These are phyloP conservation scores for Boletales sp. DNA, from an alignment of 768 basidiomycete genomes.

Conservation along the genomic window DNA sequence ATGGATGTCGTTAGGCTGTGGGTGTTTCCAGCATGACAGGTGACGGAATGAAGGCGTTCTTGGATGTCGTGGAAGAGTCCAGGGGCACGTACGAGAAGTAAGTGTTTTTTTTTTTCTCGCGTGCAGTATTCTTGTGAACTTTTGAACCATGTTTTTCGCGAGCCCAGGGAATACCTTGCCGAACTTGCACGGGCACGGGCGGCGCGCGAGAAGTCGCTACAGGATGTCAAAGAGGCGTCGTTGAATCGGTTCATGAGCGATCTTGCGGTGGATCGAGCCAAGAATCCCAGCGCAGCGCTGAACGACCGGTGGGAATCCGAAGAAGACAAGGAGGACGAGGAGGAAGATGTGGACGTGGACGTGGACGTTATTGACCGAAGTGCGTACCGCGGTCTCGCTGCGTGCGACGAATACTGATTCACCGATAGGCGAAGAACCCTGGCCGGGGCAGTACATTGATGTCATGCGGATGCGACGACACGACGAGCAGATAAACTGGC, in stretches of 20 bases:
- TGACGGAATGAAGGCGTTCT: conserved; percentile 88
- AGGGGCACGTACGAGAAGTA: conserved; percentile 87
- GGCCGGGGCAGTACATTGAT: conserved; percentile 75
- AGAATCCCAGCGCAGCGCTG: conserved; percentile 53
- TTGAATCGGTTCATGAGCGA: conserved; percentile 77
- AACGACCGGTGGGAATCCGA: conserved; percentile 63
- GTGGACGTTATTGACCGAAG: conserved; percentile 68
- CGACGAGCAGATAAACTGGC: conserved; percentile 65
- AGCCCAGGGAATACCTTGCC: conserved; percentile 80
- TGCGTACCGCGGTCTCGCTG: conserved; percentile 35
- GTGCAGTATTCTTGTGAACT: neutral
- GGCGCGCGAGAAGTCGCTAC: conserved; percentile 59
- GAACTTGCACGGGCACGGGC: conserved; percentile 74
- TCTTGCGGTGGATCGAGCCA: conserved; percentile 66
- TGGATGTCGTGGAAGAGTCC: conserved; percentile 86
- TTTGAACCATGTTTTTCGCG: conserved; percentile 3
- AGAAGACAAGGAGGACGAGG: conserved; percentile 52
- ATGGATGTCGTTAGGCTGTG: conserved; percentile 58
- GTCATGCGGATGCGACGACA: conserved; percentile 57
- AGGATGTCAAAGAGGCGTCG: conserved; percentile 69
- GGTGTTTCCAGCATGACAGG: conserved; percentile 97
- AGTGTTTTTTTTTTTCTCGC: conserved; percentile 20
- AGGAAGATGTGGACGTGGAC: conserved; percentile 42
- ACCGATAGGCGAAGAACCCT: conserved; percentile 57
- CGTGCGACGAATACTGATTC: conserved; percentile 7